A percentile compares a stretch with the other conserved stretches of the same genome.
These are phyloP conservation scores for Oenanthe sinensis DNA, from an alignment of 129 eudicot genomes.

Conservation along the genomic window DNA sequence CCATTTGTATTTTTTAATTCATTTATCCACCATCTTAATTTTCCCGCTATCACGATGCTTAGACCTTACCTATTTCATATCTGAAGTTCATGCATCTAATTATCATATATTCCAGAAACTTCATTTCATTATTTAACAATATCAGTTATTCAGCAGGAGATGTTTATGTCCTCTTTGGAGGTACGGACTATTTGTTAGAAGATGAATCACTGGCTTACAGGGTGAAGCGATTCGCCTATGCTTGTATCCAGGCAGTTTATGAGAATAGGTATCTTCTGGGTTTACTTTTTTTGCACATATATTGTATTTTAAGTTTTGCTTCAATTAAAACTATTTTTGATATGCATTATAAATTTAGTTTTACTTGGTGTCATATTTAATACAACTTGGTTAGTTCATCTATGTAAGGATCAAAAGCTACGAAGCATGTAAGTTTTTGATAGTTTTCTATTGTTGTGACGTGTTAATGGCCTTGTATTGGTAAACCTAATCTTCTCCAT, in stretches of 20 bases:
- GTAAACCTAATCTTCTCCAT: neutral
- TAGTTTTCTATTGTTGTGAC: neutral
- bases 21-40: neutral
- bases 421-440: neutral
- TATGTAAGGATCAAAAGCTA: neutral
- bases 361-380: neutral
- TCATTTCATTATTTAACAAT: constrained; percentile 9
- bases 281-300: constrained; percentile 1
- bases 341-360: neutral
- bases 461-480: neutral
- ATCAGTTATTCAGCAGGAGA: constrained; percentile 37
- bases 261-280: constrained; percentile 60
- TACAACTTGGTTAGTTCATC: neutral
- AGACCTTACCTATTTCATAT: neutral
- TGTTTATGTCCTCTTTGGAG: constrained; percentile 55
- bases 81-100: neutral
- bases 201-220: constrained; percentile 51
- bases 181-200: constrained; percentile 42
- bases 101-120: constrained; percentile 3
- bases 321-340: neutral
- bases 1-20: neutral
- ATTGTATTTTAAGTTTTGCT: constrained; percentile 8
- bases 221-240: constrained; percentile 64
- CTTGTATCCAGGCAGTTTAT: constrained; percentile 71
- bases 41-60: neutral